phyloP scores from a whole-genome alignment of 169 alveolate species.

The Eimeria maxima region DNA sequence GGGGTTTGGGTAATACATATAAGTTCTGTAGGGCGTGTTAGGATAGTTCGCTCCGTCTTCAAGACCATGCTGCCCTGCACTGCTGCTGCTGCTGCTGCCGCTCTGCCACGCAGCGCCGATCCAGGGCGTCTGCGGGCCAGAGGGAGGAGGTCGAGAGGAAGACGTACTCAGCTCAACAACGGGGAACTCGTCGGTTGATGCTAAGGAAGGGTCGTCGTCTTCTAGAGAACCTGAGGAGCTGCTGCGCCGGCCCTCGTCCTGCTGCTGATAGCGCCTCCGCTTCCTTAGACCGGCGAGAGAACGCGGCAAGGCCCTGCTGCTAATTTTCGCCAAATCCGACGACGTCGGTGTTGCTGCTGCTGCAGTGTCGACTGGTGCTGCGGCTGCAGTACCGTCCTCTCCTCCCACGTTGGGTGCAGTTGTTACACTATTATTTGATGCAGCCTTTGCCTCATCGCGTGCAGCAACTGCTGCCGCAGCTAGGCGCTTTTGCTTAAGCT shows the following conservation, averaged over 20 bases:
- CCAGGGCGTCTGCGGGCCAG: conserved; percentile 20
- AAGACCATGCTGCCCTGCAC: not conserved
- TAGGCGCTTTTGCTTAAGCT: not conserved
- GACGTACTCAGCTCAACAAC: conserved; percentile 23
- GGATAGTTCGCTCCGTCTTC: conserved; percentile 3
- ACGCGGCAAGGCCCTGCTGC: conserved; percentile 10
- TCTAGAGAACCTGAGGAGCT: not conserved
- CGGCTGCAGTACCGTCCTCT: not conserved
- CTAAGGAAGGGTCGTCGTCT: not conserved
- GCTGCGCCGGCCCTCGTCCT: not conserved
- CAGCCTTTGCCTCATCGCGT: not conserved
- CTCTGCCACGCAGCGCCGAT: not conserved
- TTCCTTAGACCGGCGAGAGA: conserved; percentile 24
- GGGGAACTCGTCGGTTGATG: not conserved
- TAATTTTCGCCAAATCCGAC: not conserved
- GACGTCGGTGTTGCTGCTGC: not conserved
- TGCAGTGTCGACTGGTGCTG: not conserved
- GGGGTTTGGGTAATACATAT: conserved; percentile 49
- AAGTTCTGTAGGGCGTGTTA: conserved; percentile 56
- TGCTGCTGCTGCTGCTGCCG: not conserved
- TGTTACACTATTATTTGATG: not conserved
- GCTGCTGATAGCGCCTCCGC: conserved; percentile 1
- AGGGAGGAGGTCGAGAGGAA: conserved; percentile 28
- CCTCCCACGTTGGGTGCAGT: too few relatives aligned
- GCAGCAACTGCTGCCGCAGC: not conserved